Evolutionary conservation across 2,329 filamentous ascomycete species (phyloP).

Genomic region (Sporothrix variecibatus): DNA sequence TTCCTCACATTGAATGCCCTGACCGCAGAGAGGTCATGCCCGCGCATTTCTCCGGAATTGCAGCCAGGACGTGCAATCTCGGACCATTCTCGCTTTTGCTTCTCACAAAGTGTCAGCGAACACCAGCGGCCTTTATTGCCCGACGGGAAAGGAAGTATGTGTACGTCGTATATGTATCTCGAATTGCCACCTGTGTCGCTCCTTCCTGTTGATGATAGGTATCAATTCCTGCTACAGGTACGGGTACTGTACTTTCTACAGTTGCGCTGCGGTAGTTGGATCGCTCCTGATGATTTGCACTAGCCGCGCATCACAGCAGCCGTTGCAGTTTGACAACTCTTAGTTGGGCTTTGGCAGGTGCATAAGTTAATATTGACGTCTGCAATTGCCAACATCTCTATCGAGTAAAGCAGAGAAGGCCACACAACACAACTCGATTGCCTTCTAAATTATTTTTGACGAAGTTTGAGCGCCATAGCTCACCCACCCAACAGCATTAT

Average conservation of each 20-base stretch:
- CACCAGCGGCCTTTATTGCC: not conserved
- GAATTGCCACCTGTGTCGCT: not conserved
- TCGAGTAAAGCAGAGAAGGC: not conserved
- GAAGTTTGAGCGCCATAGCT: not conserved
- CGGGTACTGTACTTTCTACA: not conserved
- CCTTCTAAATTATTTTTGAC: not conserved
- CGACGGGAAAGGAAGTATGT: not conserved
- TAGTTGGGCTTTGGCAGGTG: not conserved
- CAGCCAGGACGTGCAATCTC: not conserved
- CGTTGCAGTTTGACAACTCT: not conserved
- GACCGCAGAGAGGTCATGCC: not conserved
- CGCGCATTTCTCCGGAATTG: constrained; percentile 6
- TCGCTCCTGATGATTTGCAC: not conserved
- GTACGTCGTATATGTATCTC: too few relatives aligned
- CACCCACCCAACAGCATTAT: not conserved
- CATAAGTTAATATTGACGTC: not conserved
- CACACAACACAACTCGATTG: not conserved
- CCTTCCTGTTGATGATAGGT: not conserved
- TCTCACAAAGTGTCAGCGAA: not conserved
- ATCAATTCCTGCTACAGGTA: not conserved
- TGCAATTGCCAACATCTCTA: not conserved
- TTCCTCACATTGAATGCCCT: constrained; percentile 7
- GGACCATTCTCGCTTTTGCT: not conserved
- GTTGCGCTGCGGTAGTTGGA: not conserved
- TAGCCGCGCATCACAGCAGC: not conserved